These are phyloP conservation scores for Salix purpurea DNA, from an alignment of 345 rosid genomes.

Conservation along the genomic window DNA sequence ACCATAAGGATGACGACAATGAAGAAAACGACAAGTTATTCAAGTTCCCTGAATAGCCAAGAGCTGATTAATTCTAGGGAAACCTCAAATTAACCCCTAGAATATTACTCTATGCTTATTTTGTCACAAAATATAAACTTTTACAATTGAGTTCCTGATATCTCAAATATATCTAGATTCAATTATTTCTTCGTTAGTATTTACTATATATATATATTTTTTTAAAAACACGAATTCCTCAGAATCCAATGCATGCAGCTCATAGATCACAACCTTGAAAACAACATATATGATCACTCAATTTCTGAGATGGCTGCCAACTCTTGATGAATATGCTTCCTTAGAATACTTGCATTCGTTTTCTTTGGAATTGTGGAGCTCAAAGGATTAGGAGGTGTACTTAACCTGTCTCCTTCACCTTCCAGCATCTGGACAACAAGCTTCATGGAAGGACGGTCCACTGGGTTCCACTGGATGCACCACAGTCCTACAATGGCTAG, in stretches of 20 bases:
- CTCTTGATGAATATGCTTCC: neutral
- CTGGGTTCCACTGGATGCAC: neutral
- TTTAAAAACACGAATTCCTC: neutral
- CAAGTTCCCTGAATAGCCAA: neutral
- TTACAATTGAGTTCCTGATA: neutral
- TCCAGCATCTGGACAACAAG: too few relatives aligned
- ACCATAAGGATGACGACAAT: too few relatives aligned
- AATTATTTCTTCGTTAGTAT: too few relatives aligned
- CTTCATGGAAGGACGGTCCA: too few relatives aligned
- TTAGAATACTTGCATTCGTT: neutral
- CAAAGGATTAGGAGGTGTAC: constrained; percentile 5
- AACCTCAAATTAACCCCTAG: neutral
- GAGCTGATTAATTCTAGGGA: neutral
- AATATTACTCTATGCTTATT: neutral
- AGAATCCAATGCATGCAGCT: neutral
- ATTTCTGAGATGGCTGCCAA: neutral
- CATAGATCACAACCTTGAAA: neutral
- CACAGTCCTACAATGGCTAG: neutral
- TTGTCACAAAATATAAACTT: neutral
- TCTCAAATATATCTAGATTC: too few relatives aligned
- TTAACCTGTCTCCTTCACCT: constrained; percentile 1
- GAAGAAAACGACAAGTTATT: too few relatives aligned
- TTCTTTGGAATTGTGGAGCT: too few relatives aligned
- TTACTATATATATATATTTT: too few relatives aligned
- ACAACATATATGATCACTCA: neutral